Base-by-base conservation (phyloP, 352 stramenopile species). In the Phytophthora pisi region DNA sequence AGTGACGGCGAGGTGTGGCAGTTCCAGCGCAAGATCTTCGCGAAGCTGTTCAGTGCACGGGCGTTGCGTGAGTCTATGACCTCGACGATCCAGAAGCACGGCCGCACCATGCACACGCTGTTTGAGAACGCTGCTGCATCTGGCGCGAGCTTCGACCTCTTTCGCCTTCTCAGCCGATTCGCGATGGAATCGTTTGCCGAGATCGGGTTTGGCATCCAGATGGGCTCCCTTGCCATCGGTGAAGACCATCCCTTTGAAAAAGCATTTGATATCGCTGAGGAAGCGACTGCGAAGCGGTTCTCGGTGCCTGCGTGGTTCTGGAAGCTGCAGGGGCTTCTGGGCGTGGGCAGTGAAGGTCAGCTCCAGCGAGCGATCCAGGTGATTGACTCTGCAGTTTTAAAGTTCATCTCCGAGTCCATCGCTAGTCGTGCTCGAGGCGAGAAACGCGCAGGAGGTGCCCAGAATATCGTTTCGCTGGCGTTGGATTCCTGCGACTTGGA, bases 191-290 rank as follows among this genome's bases (percentile, higher is more conserved):
- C 61, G 0, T 82, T 85, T 60, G 61, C 74, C 7, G 64, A 77
- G 34, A 78, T 85, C 46, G 77, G 61, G n/a, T 82, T 82, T 62
- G 77, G 77, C 31, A 56, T 76, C 28, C n/a, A 79, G 15, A 58
- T 81, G 45, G 47, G 51, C 26, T 54, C 43, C 3, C 57, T 72
- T 20, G 46, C 45, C 4, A 43, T 38, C 7, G 47, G 16, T 9
- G 26, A 74, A 8, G 63, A 68, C 31, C 59, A 68, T 40, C 65
- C 65, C 24, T 68, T 72, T 50, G 45, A 67, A 16, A 63, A 16
- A 15, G 64, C 51, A 3, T 68, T 68, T 38, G 58, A 67, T 11
- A 49, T 45, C 15, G 64, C 57, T 10, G 40, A 65, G 31, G 30
- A 62, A 28, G 45, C 53, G 20, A 54, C 24, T 11, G 28, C 38